Percentiles rank a stretch among this genome's conserved stretches.
phyloP scores from a whole-genome alignment of 2,329 filamentous ascomycete genomes.

The Pseudogymnoascus sp. region DNA sequence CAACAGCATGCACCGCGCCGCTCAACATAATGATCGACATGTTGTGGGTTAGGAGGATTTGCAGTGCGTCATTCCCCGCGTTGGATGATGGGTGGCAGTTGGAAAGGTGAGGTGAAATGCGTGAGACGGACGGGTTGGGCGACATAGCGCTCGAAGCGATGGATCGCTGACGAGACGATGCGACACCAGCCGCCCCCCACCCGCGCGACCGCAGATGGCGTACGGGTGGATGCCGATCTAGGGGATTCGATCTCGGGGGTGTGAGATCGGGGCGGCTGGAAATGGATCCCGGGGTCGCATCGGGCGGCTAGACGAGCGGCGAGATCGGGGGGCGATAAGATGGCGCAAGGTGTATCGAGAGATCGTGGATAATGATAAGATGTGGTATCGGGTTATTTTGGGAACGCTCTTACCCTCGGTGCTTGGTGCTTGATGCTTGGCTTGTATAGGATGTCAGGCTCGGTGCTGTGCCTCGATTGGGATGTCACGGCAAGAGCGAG shows the following conservation, averaged over 20 bases:
- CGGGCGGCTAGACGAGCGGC: not conserved
- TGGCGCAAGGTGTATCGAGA: not conserved
- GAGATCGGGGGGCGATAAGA: slow-evolving; percentile 6
- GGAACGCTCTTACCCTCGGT: not conserved
- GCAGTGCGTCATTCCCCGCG: not conserved
- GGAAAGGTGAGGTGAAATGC: not conserved
- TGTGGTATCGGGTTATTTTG: not conserved
- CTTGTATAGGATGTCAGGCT: not conserved
- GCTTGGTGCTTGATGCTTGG: not conserved
- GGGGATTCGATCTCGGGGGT: not conserved
- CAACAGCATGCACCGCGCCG: not conserved
- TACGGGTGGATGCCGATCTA: not conserved
- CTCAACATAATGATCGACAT: not conserved
- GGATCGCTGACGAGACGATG: not conserved
- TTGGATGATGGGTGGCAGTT: not conserved
- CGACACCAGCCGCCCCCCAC: slow-evolving; percentile 1
- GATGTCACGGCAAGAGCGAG: not conserved
- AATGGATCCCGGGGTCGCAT: not conserved
- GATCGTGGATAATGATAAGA: slow-evolving; percentile 2
- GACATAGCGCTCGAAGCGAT: not conserved
- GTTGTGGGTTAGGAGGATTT: not conserved
- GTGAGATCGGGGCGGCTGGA: not conserved
- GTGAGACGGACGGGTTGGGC: not conserved
- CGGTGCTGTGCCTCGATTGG: slow-evolving; percentile 1
- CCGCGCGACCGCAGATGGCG: not conserved